Evolutionary conservation across 2,329 filamentous ascomycete genomes (phyloP).

Genomic region (Phyllosticta capitalensis): DNA sequence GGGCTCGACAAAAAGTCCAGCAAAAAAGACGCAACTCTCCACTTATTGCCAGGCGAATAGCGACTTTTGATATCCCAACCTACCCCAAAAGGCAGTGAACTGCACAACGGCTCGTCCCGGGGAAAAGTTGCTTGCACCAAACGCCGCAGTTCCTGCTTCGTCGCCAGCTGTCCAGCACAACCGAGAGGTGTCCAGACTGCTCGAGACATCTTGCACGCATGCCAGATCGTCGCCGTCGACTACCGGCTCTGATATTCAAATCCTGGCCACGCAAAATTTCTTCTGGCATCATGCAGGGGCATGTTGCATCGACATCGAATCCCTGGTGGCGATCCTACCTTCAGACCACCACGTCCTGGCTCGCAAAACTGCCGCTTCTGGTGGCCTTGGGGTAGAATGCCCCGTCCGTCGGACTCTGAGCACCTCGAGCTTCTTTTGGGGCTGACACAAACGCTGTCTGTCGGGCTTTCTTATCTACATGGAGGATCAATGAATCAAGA

Average conservation of each 20-base stretch:
- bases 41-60: neutral
- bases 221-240: neutral
- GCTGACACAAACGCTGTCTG: too few relatives aligned
- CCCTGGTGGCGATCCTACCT: too few relatives aligned
- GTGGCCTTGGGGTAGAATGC: too few relatives aligned
- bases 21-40: neutral
- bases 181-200: neutral
- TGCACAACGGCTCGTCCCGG: neutral
- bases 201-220: neutral
- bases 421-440: too few relatives aligned
- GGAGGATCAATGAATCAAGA: too few relatives aligned
- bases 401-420: too few relatives aligned
- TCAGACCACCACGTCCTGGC: too few relatives aligned
- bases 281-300: neutral
- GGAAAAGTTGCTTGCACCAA: neutral
- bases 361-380: too few relatives aligned
- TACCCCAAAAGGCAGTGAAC: neutral
- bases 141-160: neutral
- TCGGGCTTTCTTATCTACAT: too few relatives aligned
- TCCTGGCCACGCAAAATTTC: neutral
- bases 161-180: neutral
- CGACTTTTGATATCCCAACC: neutral
- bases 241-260: neutral
- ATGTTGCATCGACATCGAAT: neutral
- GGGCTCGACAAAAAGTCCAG: neutral